Percentiles rank a stretch among this genome's conserved stretches.
Conservation (phyloP, 179 eudicot genomes). For the Dionaea muscipula region DNA sequence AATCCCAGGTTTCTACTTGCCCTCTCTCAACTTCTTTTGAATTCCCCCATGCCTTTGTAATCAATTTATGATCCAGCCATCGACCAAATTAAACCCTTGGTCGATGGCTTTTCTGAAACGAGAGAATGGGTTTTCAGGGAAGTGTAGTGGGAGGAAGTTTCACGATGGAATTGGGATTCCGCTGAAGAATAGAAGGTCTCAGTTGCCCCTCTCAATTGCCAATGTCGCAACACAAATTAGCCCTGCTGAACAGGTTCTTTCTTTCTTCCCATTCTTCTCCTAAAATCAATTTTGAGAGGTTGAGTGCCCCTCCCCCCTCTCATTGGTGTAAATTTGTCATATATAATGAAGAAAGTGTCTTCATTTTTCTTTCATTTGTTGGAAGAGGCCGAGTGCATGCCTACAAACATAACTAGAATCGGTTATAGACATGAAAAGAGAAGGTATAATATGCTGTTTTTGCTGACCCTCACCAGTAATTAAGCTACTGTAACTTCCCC, state of each 20-base stretch:
- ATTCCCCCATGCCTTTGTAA: too few relatives aligned
- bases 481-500: too few relatives aligned
- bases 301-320: not conserved
- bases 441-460: too few relatives aligned
- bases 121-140: constrained; percentile 25
- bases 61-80: not conserved
- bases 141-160: constrained; percentile 42
- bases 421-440: too few relatives aligned
- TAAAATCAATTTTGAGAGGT: not conserved
- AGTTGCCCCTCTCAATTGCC: constrained; percentile 37
- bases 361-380: too few relatives aligned
- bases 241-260: constrained; percentile 45
- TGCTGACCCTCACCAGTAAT: too few relatives aligned
- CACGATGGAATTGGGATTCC: constrained; percentile 58
- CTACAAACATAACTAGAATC: too few relatives aligned
- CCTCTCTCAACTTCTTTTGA: not conserved
- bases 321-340: not conserved
- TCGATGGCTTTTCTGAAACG: not conserved
- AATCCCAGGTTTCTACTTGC: constrained; percentile 21
- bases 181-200: constrained; percentile 39
- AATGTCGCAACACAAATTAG: constrained; percentile 73
- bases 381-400: too few relatives aligned
- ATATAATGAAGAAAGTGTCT: too few relatives aligned
- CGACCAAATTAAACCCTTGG: too few relatives aligned
- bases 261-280: not conserved